A percentile compares a stretch with the other conserved stretches of the same genome.
Evolutionary conservation across 805 yeast species (phyloP).

Genomic region (Starmerella potacharoeniae): DNA sequence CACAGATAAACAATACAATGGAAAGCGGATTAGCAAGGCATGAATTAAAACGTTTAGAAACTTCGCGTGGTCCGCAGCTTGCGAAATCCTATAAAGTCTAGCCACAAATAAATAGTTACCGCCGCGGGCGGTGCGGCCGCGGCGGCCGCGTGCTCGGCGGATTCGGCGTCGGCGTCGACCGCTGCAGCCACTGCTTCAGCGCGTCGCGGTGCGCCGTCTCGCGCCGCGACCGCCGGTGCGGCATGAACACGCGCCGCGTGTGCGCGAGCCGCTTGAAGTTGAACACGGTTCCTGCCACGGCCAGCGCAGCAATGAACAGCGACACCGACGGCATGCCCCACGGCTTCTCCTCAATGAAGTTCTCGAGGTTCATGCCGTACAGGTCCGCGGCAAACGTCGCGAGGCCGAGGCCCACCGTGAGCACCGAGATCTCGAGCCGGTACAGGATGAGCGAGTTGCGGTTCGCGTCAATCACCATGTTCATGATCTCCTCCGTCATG

Average conservation of each 20-base stretch:
- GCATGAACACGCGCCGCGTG: slow-evolving; percentile 61
- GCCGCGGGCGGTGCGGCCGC: neutral
- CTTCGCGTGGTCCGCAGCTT: too few species aligned
- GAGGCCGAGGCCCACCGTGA: slow-evolving; percentile 73
- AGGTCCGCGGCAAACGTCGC: slow-evolving; percentile 80
- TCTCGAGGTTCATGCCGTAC: slow-evolving; percentile 90
- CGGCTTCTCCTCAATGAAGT: slow-evolving; percentile 73
- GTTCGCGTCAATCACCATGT: slow-evolving; percentile 81
- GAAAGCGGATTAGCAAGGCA: too few species aligned
- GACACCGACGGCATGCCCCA: slow-evolving; percentile 51
- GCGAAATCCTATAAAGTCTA: neutral
- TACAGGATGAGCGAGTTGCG: slow-evolving; percentile 81
- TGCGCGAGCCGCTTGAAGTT: slow-evolving; percentile 48
- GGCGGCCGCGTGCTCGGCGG: neutral
- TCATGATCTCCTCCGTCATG: slow-evolving; percentile 86
- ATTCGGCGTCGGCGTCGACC: slow-evolving; percentile 4
- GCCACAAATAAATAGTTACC: neutral
- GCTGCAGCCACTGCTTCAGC: slow-evolving; percentile 15
- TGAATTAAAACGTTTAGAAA: too few species aligned
- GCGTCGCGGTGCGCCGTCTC: slow-evolving; percentile 8
- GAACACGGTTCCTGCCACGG: slow-evolving; percentile 38
- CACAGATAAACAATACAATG: too few species aligned
- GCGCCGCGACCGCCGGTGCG: slow-evolving; percentile 10
- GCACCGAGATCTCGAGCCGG: slow-evolving; percentile 71
- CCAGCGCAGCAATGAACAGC: slow-evolving; percentile 35